Evolutionary conservation across 768 basidiomycete species (phyloP).

Genomic region (Rhizopogon vulgaris): DNA sequence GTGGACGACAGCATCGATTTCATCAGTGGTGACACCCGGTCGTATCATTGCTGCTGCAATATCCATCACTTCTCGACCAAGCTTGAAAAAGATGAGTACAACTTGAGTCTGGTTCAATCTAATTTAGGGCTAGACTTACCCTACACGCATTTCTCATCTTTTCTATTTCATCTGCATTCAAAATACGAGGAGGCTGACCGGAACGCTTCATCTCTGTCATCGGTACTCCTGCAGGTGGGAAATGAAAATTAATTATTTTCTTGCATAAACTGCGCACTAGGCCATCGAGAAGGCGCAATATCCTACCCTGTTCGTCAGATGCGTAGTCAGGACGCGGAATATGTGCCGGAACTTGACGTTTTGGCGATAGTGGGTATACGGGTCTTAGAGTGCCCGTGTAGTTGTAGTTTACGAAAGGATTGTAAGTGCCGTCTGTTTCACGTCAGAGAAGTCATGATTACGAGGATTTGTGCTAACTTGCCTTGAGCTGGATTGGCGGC

Average conservation of each 20-base stretch:
- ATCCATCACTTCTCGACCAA: conserved; percentile 90
- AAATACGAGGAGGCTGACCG: conserved; percentile 59
- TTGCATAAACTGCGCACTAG: conserved; percentile 24
- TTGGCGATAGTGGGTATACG: conserved; percentile 80
- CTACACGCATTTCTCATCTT: conserved; percentile 85
- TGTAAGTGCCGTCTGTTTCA: conserved; percentile 62
- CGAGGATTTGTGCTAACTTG: background rate
- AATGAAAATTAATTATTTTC: background rate
- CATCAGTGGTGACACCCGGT: conserved; percentile 95
- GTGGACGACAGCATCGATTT: conserved; percentile 91
- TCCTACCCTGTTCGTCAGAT: conserved; percentile 47
- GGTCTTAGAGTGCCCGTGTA: conserved; percentile 81
- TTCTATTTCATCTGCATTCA: conserved; percentile 71
- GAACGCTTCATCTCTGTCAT: conserved; percentile 49
- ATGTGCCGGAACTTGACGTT: conserved; percentile 70
- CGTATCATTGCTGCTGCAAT: conserved; percentile 77
- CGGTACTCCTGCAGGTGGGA: conserved; percentile 44
- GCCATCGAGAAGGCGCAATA: conserved; percentile 18
- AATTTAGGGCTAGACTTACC: conserved; percentile 42
- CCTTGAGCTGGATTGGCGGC: conserved; percentile 3
- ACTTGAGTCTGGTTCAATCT: background rate
- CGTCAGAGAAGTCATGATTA: background rate
- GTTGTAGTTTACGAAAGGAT: conserved; percentile 71
- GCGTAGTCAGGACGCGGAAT: conserved; percentile 91
- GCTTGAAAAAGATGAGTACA: conserved; percentile 36